These are phyloP conservation scores for Jackrogersella minutella DNA, from an alignment of 495 filamentous ascomycete genomes.

Conservation along the genomic window DNA sequence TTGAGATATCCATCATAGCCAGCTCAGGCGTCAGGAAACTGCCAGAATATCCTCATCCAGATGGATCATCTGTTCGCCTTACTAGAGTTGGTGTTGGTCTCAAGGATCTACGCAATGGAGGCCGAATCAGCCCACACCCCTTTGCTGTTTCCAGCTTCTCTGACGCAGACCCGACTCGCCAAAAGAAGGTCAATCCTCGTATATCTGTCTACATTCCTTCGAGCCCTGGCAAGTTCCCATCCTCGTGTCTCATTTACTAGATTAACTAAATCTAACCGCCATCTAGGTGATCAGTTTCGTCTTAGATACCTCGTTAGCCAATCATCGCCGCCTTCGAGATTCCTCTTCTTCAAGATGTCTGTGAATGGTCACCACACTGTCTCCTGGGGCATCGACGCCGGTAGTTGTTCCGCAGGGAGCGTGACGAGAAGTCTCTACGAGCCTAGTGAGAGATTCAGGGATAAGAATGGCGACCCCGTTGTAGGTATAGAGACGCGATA, in stretches of 20 bases:
- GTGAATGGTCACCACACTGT: slow-evolving; percentile 58
- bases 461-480: slow-evolving; percentile 25
- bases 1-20: slow-evolving; percentile 52
- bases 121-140: neutral
- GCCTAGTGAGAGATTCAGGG: slow-evolving; percentile 43
- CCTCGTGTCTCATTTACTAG: neutral
- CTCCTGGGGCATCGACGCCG: slow-evolving; percentile 57
- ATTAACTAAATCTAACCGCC: slow-evolving; percentile 9
- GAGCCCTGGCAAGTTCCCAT: slow-evolving; percentile 49
- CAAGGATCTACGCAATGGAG: slow-evolving; percentile 2
- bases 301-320: slow-evolving; percentile 52
- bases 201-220: slow-evolving; percentile 61
- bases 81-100: slow-evolving; percentile 22
- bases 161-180: slow-evolving; percentile 27
- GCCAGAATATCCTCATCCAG: slow-evolving; percentile 61
- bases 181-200: slow-evolving; percentile 49
- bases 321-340: slow-evolving; percentile 44
- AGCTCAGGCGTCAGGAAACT: slow-evolving; percentile 43
- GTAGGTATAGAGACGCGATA: slow-evolving; percentile 52
- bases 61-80: slow-evolving; percentile 53
- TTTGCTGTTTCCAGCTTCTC: slow-evolving; percentile 3
- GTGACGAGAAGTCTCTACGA: slow-evolving; percentile 55
- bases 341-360: slow-evolving; percentile 59
- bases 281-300: slow-evolving; percentile 54
- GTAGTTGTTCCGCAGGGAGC: slow-evolving; percentile 40